Conservation (phyloP, 78 protist species). For the Creolimax fragrantissima region DNA sequence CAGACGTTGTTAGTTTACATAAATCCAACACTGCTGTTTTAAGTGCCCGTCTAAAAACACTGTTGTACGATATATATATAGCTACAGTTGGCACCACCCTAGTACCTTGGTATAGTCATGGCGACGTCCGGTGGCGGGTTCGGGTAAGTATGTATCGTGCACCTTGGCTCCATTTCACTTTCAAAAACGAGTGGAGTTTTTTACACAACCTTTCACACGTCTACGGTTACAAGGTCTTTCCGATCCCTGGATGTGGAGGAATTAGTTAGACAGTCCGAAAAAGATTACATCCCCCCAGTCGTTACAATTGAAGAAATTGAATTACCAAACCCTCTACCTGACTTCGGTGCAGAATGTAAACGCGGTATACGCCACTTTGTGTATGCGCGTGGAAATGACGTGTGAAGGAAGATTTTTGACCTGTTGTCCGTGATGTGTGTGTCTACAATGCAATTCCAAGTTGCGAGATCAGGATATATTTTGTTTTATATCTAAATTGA, state of each 20-base stretch:
- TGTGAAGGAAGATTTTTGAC: not conserved
- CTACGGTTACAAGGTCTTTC: not conserved
- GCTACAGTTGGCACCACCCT: no score
- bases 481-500: not conserved
- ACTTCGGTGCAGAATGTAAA: not conserved
- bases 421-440: not conserved
- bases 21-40: no score
- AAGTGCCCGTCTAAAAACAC: no score
- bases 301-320: not conserved
- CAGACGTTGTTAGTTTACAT: no score
- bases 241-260: not conserved
- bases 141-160: no score
- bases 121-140: no score
- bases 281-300: not conserved
- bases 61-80: no score
- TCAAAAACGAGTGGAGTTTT: no score
- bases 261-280: not conserved
- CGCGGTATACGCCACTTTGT: not conserved
- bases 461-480: not conserved
- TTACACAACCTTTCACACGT: no score
- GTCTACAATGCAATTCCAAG: not conserved
- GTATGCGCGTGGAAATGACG: no score
- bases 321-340: not conserved
- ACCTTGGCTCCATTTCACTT: no score
- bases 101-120: no score